These are phyloP conservation scores for Penicillium rolfsii DNA, from an alignment of 2,329 filamentous ascomycete species.

Conservation along the genomic window DNA sequence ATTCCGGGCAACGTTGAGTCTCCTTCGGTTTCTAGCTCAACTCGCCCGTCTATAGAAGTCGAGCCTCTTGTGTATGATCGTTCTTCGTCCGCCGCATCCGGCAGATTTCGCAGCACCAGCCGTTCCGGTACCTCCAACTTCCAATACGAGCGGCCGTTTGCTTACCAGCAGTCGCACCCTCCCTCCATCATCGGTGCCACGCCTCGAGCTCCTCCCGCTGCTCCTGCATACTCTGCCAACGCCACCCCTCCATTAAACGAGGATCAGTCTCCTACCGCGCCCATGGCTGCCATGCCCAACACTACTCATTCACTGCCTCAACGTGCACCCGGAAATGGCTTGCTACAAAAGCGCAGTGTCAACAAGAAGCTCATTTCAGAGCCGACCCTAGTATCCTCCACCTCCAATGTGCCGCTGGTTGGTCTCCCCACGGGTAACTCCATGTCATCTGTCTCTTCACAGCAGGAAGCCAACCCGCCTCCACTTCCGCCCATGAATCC, in stretches of 20 bases:
- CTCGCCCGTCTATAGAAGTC: constrained; percentile 44
- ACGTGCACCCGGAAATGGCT: constrained; percentile 34
- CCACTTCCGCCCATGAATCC: constrained; percentile 65
- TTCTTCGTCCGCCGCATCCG: constrained; percentile 45
- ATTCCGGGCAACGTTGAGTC: constrained; percentile 32
- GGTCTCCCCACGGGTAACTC: constrained; percentile 56
- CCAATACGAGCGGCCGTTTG: constrained; percentile 40
- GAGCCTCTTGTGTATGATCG: constrained; percentile 39
- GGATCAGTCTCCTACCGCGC: constrained; percentile 46
- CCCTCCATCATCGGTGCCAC: constrained; percentile 43
- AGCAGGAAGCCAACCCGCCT: constrained; percentile 56
- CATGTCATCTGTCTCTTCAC: constrained; percentile 42
- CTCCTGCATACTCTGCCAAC: constrained; percentile 54
- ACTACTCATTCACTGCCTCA: constrained; percentile 29
- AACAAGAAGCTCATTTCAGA: constrained; percentile 67
- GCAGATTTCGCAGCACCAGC: constrained; percentile 45
- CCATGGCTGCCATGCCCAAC: constrained; percentile 28
- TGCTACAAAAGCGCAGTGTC: constrained; percentile 59
- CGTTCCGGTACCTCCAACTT: constrained; percentile 40
- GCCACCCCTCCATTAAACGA: constrained; percentile 58
- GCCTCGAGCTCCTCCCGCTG: constrained; percentile 50
- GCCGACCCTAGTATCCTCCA: constrained; percentile 56
- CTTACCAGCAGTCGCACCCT: constrained; percentile 32
- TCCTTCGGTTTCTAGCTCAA: constrained; percentile 38
- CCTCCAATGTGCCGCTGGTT: constrained; percentile 62